A percentile compares a stretch with the other conserved stretches of the same genome.
phyloP scores from a whole-genome alignment of 345 rosid species.

The Linum trigynum region DNA sequence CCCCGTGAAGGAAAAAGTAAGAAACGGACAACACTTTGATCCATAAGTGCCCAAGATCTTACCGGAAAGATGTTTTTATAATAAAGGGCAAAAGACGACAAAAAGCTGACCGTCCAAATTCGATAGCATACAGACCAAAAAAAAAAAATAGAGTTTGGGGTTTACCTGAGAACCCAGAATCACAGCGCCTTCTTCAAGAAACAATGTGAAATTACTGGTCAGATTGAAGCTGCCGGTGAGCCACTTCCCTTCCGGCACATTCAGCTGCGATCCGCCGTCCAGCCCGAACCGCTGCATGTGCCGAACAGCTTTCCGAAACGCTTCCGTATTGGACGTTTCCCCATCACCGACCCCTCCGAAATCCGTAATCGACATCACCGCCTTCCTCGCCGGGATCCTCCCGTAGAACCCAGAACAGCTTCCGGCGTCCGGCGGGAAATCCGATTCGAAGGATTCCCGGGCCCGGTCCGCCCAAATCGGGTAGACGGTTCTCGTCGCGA shows the following conservation, averaged over 20 bases:
- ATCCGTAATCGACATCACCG: slow-evolving; percentile 60
- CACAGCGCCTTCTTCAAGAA: slow-evolving; percentile 67
- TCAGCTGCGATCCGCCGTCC: slow-evolving; percentile 63
- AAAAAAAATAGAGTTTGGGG: neutral
- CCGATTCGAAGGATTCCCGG: slow-evolving; percentile 9
- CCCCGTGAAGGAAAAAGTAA: too few species aligned
- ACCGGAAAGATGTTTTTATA: too few species aligned
- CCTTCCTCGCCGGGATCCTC: slow-evolving; percentile 28
- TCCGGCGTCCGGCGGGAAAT: slow-evolving; percentile 7
- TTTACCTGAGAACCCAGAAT: slow-evolving; percentile 83
- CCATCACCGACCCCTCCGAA: slow-evolving; percentile 97
- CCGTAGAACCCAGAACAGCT: slow-evolving; percentile 35
- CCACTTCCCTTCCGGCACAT: slow-evolving; percentile 75
- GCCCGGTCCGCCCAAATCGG: slow-evolving; percentile 24
- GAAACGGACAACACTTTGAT: too few species aligned
- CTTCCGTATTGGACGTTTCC: slow-evolving; percentile 55
- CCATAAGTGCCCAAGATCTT: too few species aligned
- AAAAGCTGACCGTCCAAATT: neutral
- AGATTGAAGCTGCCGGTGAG: slow-evolving; percentile 88
- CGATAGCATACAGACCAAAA: too few species aligned
- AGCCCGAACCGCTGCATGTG: slow-evolving; percentile 39
- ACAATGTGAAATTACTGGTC: slow-evolving; percentile 86
- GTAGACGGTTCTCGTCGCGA: slow-evolving; percentile 34
- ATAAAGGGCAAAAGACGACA: neutral
- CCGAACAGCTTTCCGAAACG: slow-evolving; percentile 57